Evolutionary conservation across 805 yeast species (phyloP), one percentile per base, ranked within the genome.

Genomic region (Priceomyces medius): DNA sequence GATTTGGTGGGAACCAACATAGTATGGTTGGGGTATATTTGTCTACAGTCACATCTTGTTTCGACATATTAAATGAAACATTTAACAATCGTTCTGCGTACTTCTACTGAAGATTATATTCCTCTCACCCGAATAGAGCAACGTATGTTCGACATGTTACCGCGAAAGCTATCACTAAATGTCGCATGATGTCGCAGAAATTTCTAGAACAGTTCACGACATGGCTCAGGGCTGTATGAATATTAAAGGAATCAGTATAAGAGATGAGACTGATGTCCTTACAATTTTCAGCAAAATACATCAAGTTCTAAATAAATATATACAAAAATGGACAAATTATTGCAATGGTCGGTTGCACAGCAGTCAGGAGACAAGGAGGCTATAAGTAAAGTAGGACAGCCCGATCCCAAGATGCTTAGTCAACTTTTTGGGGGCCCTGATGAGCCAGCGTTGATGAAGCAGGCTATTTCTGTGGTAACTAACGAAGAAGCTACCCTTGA

Each of bases 301-400:
- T 4, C 16, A 9, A 10, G 14, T 29, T 31, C 8, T 16, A 5
- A 8, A 13, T n/a, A 13, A 20, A 12, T 33, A 20, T 6, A 12
- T 5, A 21, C 16, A 13, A 49, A 27, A 3, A 91, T 91, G 98
- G 97, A 91, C 46, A 90, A 90, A 63, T 64, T 91, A 46, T 64
- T 91, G 48, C 87, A 89, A 52, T 91, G 99, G 99, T 89, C 97
- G 4, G 74, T 87, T 37, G 85, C 90, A 31, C 79, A 85, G 58
- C 76, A 88, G 44, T 74, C 83, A 7, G 83, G 82, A 9, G 91
- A 86, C 51, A 74, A 83, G 42, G 87, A 79, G 40, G 85, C 88
- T 1, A 74, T 74, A 38, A 76, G 66, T 3, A 77, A 71, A 46
- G 77, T 77, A 3, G 89, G 90, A 1, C 67, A 73, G 7, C 88